Evolutionary conservation across 2,329 filamentous ascomycete species (phyloP).

Genomic region (Drechslera avenae): DNA sequence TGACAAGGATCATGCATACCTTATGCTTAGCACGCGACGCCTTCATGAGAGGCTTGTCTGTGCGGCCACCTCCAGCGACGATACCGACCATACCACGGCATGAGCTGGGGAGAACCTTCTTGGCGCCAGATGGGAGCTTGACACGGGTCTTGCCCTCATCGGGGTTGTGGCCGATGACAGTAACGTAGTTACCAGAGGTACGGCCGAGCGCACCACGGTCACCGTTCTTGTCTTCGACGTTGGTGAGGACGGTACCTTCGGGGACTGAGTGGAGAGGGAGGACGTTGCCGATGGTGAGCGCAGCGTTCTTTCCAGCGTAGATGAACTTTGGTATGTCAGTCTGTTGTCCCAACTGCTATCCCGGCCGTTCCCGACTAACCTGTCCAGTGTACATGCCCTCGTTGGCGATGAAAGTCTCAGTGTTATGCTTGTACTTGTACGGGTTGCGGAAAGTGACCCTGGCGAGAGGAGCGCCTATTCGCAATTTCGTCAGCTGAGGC

Average conservation of each 20-base stretch:
- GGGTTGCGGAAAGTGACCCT: slow-evolving; percentile 96
- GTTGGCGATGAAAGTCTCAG: slow-evolving; percentile 99
- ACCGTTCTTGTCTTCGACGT: slow-evolving; percentile 98
- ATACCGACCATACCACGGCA: slow-evolving; percentile 99
- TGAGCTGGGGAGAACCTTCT: slow-evolving; percentile 95
- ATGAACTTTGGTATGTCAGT: slow-evolving; percentile 67
- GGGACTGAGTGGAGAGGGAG: slow-evolving; percentile 92
- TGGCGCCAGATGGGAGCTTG: slow-evolving; percentile 98
- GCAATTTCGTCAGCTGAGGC: slow-evolving; percentile 27
- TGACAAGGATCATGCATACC: slow-evolving; percentile 22
- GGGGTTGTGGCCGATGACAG: slow-evolving; percentile 56
- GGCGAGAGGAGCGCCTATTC: slow-evolving; percentile 75
- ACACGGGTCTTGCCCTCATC: slow-evolving; percentile 97
- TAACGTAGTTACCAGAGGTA: slow-evolving; percentile 99
- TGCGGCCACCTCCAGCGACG: slow-evolving; percentile 98
- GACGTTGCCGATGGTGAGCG: slow-evolving; percentile 95
- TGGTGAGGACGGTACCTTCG: slow-evolving; percentile 98
- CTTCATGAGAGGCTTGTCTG: slow-evolving; percentile 99
- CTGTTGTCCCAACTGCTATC: neutral
- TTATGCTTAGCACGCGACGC: slow-evolving; percentile 99
- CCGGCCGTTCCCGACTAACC: slow-evolving; percentile 40
- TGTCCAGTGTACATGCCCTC: slow-evolving; percentile 99
- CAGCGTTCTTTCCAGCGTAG: slow-evolving; percentile 99
- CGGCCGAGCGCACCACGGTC: slow-evolving; percentile 95
- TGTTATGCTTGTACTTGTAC: slow-evolving; percentile 96